A percentile compares a stretch with the other conserved stretches of the same genome.
Conservation (phyloP, 2,329 filamentous ascomycete genomes). For the Aspergillus thermomutatus region DNA sequence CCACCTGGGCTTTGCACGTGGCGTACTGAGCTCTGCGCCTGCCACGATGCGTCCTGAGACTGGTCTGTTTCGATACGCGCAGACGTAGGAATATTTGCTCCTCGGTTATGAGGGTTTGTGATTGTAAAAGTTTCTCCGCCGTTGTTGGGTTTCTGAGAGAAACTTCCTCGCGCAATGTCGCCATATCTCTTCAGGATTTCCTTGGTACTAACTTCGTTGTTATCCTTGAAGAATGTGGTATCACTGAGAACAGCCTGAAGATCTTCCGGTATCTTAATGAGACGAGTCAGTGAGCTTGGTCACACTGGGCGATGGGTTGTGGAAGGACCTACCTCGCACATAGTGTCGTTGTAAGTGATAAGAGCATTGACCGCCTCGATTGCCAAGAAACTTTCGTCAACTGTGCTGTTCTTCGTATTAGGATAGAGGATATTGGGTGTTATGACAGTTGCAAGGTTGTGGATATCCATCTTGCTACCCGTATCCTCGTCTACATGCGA, state of each 20-base stretch:
- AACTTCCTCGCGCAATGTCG: conserved; percentile 68
- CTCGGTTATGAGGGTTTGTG: conserved; percentile 38
- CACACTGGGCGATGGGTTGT: not conserved
- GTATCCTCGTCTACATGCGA: conserved; percentile 95
- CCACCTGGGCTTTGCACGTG: conserved; percentile 57
- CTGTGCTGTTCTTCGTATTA: conserved; percentile 64
- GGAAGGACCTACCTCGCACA: conserved; percentile 76
- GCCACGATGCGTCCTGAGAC: conserved; percentile 65
- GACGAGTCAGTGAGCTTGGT: conserved; percentile 6
- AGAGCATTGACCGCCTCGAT: conserved; percentile 90
- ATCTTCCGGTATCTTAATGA: conserved; percentile 79
- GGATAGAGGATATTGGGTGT: conserved; percentile 90
- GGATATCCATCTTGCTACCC: conserved; percentile 98
- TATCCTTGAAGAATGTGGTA: conserved; percentile 73
- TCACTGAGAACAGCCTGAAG: conserved; percentile 83
- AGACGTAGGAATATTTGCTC: conserved; percentile 48
- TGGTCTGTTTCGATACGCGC: conserved; percentile 82
- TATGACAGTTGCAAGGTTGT: conserved; percentile 96
- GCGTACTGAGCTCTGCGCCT: conserved; percentile 78
- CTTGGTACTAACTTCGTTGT: conserved; percentile 88
- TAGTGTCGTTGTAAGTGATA: conserved; percentile 90
- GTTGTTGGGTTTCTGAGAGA: conserved; percentile 51
- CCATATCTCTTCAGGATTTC: conserved; percentile 94
- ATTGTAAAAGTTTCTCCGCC: conserved; percentile 52
- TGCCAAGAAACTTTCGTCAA: conserved; percentile 85